Conservation (phyloP, 352 stramenopile genomes). For the Globisporangium lucens region DNA sequence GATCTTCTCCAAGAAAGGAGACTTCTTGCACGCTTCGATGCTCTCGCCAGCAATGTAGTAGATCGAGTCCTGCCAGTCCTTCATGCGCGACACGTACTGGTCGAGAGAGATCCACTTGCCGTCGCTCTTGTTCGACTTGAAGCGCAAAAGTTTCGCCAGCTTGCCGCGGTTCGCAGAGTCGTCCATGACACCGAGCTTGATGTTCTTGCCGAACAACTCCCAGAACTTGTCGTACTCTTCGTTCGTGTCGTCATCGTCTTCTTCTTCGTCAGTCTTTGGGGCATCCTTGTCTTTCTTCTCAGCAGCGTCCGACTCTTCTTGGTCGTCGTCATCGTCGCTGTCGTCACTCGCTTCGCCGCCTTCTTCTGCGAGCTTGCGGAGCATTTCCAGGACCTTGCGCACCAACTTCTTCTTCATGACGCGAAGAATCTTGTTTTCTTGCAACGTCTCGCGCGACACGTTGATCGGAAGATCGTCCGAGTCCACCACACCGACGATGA, state of each 20-base stretch:
- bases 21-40: slow-evolving; percentile 91
- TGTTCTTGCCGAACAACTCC: slow-evolving; percentile 96
- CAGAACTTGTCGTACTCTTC: slow-evolving; percentile 98
- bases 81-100: slow-evolving; percentile 97
- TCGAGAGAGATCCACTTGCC: slow-evolving; percentile 94
- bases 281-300: slow-evolving; percentile 80
- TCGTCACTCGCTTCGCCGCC: slow-evolving; percentile 82
- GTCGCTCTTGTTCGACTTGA: slow-evolving; percentile 93
- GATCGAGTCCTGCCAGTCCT: slow-evolving; percentile 99
- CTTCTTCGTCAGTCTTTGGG: slow-evolving; percentile 37
- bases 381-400: slow-evolving; percentile 99
- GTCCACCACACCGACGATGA: slow-evolving; percentile 99
- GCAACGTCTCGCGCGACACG: slow-evolving; percentile 98
- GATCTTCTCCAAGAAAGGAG: slow-evolving; percentile 97
- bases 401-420: slow-evolving; percentile 99
- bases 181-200: slow-evolving; percentile 99
- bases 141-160: slow-evolving; percentile 96
- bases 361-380: slow-evolving; percentile 92
- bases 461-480: slow-evolving; percentile 99
- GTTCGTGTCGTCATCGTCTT: slow-evolving; percentile 65
- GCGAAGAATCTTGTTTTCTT: slow-evolving; percentile 99
- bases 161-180: slow-evolving; percentile 94
- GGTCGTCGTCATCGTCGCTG: slow-evolving; percentile 50
- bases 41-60: slow-evolving; percentile 98
- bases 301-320: slow-evolving; percentile 44